Evolutionary conservation across 306 rosid species (phyloP), one percentile per base, ranked within the genome.

Genomic region (Prunus padus): DNA sequence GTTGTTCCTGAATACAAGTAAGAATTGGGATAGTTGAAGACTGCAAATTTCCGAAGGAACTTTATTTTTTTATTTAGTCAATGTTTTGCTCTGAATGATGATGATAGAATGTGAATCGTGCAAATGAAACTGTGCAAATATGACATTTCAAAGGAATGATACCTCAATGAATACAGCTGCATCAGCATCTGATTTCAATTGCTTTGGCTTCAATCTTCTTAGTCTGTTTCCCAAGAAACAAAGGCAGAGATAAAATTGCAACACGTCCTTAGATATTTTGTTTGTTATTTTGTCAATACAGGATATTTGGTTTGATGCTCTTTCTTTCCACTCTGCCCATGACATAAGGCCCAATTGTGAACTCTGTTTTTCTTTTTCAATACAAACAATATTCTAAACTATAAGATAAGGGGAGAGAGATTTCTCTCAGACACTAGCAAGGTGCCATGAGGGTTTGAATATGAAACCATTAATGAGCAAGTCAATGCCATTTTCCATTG

Each of bases 1-100:
- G 18, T 40, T 13, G 65, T 54, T 65, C 63, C 65, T n/a, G n/a
- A 11, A 11, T 54, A 54, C 65, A 71, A 54, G 65, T 51, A 71
- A 33, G 51, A 71, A 11, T 3, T 31, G 45, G 45, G 65, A 50
- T 71, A 20, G n/a, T 12, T 7, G 64, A 71, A 37, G 51, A 71
- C 30, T 33, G 31, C 20, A 37, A 14, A 13, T n/a, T 54, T 10
- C 19, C 31, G 19, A 26, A 25, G 8, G 56, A 51, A 19, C 37
- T 37, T 19, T 19, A 22, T 10, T 65, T n/a, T 2, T 4, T 4
- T 37, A n/a, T 15, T 13, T 1, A 31, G 22, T 20, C 31, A 28
- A 31, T 63, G 9, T 8, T 31, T 63, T 31, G 12, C 15, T 40
- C 9, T 13, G 8, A 63, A 61, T 12, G 46, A 63, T 14, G 23